Evolutionary conservation across 2,329 filamentous ascomycete species (phyloP), one percentile per base, ranked within the genome.

Genomic region (Leptographium radiaticola): DNA sequence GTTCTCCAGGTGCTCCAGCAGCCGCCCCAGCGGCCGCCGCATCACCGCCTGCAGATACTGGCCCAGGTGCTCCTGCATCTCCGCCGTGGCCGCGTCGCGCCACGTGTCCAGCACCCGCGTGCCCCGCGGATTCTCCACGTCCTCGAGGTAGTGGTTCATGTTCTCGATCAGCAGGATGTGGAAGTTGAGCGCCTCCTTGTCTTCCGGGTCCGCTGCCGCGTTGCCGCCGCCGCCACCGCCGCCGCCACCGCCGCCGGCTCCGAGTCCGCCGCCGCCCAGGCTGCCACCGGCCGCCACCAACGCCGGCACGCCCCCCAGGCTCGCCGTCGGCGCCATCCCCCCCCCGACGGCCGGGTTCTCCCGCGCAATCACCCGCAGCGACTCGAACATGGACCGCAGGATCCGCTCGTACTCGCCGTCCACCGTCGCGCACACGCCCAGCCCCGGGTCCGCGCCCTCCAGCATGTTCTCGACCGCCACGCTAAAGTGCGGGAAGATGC

Each of bases 101-200:
- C 90, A 96, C 60, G 87, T 82, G 56, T 87, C 82, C 6, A 97
- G 76, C 1, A 95, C 81, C 9, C 86, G 78, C 58, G 93, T 81
- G 40, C 79, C 77, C 18, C 81, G 78, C 31, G 54, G 43, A 61
- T 95, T 75, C 60, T 95, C 88, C 10, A 95, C 86, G 67, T 96
- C 90, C 66, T 97, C 90, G 12, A 93, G 75, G 70, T 95, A 97
- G 68, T 95, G 89, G 65, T 96, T 94, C 89, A 96, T 96, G 68
- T 98, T 98, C 68, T 98, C 91, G 61, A 98, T 97, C 53, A 97
- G 77, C 38, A 97, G 77, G 62, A 98, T 95, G 68, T 97, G 90
- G 70, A 95, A 95, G 70, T 97, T 97, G 57, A 98, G 79, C 6
- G 89, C 88, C 67, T 96, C 90, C 70, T 98, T 97, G 65, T 97